These are phyloP conservation scores for Nidula microcarpa DNA, from an alignment of 768 basidiomycete species.

Conservation along the genomic window DNA sequence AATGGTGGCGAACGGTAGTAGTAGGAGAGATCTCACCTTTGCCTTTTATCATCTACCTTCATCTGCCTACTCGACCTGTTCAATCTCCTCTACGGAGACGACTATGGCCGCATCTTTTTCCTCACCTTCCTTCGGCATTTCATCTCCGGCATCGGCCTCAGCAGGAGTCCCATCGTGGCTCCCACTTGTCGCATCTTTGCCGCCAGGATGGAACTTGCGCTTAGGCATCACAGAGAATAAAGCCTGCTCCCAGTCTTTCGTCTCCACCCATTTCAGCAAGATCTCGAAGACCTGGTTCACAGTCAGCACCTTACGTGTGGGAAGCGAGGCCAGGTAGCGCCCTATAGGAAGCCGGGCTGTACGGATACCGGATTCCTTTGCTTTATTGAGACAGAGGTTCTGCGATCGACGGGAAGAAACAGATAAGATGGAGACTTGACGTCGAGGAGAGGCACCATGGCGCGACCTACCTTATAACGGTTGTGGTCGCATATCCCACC, in stretches of 20 bases:
- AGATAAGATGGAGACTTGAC: conserved; percentile 9
- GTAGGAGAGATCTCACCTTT: too few species aligned
- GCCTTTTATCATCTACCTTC: background rate
- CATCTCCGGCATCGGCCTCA: conserved; percentile 13
- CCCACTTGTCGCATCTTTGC: conserved; percentile 19
- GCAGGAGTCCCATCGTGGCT: conserved; percentile 5
- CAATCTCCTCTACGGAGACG: background rate
- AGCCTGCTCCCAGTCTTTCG: conserved; percentile 80
- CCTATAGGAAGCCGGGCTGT: conserved; percentile 94
- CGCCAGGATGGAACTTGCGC: conserved; percentile 71
- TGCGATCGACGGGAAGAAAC: conserved; percentile 27
- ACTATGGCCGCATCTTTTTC: background rate
- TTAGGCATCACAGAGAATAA: conserved; percentile 89
- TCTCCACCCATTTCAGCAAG: conserved; percentile 85
- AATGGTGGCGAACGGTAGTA: too few species aligned
- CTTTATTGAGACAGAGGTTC: conserved; percentile 90
- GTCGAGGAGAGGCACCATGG: background rate
- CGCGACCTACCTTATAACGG: conserved; percentile 73
- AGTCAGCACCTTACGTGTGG: conserved; percentile 93
- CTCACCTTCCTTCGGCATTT: conserved; percentile 5
- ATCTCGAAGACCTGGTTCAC: conserved; percentile 98
- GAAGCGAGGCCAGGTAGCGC: conserved; percentile 78
- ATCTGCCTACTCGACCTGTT: background rate
- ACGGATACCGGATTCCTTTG: conserved; percentile 65
- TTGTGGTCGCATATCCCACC: conserved; percentile 96